Conservation (phyloP, 805 yeast species). For the Candida ortonii region DNA sequence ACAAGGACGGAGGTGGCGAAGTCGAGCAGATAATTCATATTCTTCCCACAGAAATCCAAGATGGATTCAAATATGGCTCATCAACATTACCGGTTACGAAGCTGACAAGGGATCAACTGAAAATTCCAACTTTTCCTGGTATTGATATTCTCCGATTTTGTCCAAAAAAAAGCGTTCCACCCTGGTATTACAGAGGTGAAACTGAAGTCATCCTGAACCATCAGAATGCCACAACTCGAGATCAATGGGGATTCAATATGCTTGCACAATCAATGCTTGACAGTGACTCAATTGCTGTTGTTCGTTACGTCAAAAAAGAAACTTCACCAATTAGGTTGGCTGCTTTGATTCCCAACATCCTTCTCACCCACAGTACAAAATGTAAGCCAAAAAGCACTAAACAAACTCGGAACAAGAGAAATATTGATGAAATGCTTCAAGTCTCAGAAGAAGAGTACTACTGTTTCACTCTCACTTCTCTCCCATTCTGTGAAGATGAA, state of each 20-base stretch:
- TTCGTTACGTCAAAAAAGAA: constrained; percentile 55
- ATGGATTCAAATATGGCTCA: constrained; percentile 68
- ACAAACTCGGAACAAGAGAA: constrained; percentile 21
- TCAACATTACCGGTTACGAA: constrained; percentile 53
- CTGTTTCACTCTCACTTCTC: constrained; percentile 47
- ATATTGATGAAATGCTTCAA: constrained; percentile 19
- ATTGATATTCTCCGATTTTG: constrained; percentile 66
- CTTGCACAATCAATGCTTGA: constrained; percentile 53
- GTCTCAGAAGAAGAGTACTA: constrained; percentile 28
- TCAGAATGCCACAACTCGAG: constrained; percentile 24
- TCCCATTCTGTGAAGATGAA: constrained; percentile 78
- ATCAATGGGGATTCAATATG: constrained; percentile 42
- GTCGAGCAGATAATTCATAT: constrained; percentile 2
- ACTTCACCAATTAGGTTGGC: constrained; percentile 49
- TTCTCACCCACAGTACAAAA: constrained; percentile 23
- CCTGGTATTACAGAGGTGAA: constrained; percentile 59
- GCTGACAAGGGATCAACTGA: constrained; percentile 42
- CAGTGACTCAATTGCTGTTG: constrained; percentile 51
- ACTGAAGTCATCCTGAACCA: constrained; percentile 44
- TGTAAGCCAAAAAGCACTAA: constrained; percentile 12
- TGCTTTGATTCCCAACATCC: constrained; percentile 49
- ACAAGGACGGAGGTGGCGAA: too few species aligned
- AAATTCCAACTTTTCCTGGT: constrained; percentile 46
- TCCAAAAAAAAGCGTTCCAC: constrained; percentile 44
- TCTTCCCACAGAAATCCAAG: constrained; percentile 38